Evolutionary conservation across 371 early-diverging fungal species (phyloP).

Genomic region (Haplosporangium sp.): DNA sequence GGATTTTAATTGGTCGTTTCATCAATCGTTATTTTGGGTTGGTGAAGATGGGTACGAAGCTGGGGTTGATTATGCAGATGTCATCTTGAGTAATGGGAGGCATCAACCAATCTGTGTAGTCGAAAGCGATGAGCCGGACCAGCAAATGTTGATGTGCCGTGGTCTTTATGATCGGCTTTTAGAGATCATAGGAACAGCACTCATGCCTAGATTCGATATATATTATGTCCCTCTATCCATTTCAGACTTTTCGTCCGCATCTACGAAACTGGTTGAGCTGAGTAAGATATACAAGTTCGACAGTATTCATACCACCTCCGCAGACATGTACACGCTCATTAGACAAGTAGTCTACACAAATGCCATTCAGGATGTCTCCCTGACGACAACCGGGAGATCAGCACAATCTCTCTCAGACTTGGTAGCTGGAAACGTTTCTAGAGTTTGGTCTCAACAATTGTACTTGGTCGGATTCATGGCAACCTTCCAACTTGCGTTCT

Average conservation of each 20-base stretch:
- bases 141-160: constrained; percentile 25
- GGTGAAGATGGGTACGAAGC: constrained; percentile 31
- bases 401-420: constrained; percentile 11
- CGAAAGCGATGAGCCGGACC: constrained; percentile 13
- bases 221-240: constrained; percentile 17
- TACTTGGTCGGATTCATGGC: constrained; percentile 38
- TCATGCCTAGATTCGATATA: constrained; percentile 24
- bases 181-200: not conserved
- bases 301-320: constrained; percentile 33
- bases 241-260: constrained; percentile 4
- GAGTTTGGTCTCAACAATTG: constrained; percentile 38
- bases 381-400: constrained; percentile 36
- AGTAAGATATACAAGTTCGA: constrained; percentile 16
- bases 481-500: constrained; percentile 36
- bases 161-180: constrained; percentile 29
- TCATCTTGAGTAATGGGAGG: constrained; percentile 4
- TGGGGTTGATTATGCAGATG: constrained; percentile 28
- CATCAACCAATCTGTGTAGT: constrained; percentile 22
- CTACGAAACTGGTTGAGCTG: constrained; percentile 13
- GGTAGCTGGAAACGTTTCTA: constrained; percentile 9
- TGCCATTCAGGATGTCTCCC: not conserved
- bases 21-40: constrained; percentile 22
- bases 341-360: constrained; percentile 2
- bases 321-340: constrained; percentile 16
- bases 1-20: constrained; percentile 7